A percentile compares a stretch with the other conserved stretches of the same genome.
Evolutionary conservation across 1,284 basidiomycete species (phyloP).

Genomic region (Melampsora occidentalis): DNA sequence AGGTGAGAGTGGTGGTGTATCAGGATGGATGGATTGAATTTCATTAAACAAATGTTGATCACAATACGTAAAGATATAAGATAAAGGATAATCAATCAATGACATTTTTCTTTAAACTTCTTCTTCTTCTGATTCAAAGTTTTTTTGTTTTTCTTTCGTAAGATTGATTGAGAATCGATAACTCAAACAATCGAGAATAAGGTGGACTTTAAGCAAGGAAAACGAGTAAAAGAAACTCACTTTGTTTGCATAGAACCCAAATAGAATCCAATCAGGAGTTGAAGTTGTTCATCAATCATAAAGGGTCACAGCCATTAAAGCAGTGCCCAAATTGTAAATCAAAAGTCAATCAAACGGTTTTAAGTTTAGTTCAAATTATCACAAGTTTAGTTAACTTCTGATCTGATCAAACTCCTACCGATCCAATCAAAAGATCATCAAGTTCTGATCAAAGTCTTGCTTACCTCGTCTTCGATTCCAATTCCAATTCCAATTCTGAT

Average conservation of each 20-base stretch:
- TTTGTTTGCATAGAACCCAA: neutral
- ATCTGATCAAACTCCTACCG: too few relatives aligned
- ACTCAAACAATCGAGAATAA: neutral
- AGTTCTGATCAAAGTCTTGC: too few relatives aligned
- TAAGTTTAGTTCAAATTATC: too few relatives aligned
- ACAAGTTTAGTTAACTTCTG: too few relatives aligned
- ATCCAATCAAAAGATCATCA: too few relatives aligned
- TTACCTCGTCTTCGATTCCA: too few relatives aligned
- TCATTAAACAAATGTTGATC: neutral
- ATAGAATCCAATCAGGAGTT: neutral
- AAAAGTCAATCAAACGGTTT: too few relatives aligned
- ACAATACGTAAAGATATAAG: neutral
- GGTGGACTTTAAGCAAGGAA: neutral
- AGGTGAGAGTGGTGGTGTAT: neutral
- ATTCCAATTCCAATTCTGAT: too few relatives aligned
- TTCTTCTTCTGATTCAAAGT: neutral
- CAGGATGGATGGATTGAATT: neutral
- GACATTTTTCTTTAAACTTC: neutral
- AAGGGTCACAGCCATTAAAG: too few relatives aligned
- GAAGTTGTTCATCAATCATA: neutral
- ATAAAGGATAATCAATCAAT: constrained; percentile 7
- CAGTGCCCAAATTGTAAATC: too few relatives aligned
- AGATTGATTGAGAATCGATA: neutral
- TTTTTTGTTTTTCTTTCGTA: neutral
- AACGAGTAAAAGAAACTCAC: neutral